These are phyloP conservation scores for Cladosporium oxysporum DNA, from an alignment of 2,329 filamentous ascomycete species.

Conservation along the genomic window DNA sequence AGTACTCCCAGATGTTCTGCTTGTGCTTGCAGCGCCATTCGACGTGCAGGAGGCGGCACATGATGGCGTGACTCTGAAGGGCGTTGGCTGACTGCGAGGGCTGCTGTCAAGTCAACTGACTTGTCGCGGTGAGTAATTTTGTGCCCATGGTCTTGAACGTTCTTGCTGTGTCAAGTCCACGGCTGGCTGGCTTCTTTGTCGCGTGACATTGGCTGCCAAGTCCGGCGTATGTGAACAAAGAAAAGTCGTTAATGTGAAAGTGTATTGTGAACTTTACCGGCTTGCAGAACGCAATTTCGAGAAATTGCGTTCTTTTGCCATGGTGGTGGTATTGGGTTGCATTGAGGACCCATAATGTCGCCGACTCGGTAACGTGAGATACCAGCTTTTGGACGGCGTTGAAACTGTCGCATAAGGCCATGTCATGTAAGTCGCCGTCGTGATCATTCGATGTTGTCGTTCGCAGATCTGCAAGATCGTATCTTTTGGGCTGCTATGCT, in stretches of 20 bases:
- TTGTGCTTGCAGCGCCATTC: constrained; percentile 22
- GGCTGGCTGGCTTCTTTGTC: neutral
- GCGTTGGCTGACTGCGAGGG: neutral
- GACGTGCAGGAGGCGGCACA: constrained; percentile 20
- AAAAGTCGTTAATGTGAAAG: no score
- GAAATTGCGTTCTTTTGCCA: neutral
- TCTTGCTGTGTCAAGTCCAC: neutral
- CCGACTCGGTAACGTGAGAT: no score
- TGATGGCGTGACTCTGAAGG: neutral
- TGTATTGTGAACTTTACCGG: neutral
- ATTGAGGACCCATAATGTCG: neutral
- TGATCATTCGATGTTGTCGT: no score
- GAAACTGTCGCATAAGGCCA: no score
- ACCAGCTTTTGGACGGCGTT: no score
- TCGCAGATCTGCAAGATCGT: no score
- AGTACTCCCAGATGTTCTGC: constrained; percentile 21
- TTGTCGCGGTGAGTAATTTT: neutral
- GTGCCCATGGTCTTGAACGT: neutral
- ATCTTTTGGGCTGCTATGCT: no score
- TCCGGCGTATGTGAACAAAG: neutral
- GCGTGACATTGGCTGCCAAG: neutral
- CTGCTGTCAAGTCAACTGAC: neutral
- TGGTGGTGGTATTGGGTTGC: neutral
- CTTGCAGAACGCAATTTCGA: neutral
- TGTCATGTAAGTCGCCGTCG: no score